These are phyloP conservation scores for Sugiyamaella xylanicola DNA, from an alignment of 1,139 yeast genomes.

Conservation along the genomic window DNA sequence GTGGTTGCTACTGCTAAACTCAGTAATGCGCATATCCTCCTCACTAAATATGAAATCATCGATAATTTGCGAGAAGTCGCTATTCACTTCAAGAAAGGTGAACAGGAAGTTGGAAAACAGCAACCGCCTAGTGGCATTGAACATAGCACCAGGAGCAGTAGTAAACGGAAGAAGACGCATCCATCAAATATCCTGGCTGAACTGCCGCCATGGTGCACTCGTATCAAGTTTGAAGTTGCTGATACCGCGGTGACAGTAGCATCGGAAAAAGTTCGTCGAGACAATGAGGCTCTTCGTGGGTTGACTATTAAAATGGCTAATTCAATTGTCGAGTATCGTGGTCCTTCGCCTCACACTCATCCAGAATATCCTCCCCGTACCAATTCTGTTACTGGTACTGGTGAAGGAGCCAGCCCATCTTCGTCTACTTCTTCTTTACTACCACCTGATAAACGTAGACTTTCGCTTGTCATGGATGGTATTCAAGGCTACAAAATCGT, in stretches of 20 bases:
- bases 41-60: conserved; percentile 37
- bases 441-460: conserved; percentile 24
- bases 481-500: conserved; percentile 36
- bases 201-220: conserved; percentile 41
- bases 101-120: background rate
- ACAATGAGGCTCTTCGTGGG: conserved; percentile 31
- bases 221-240: conserved; percentile 34
- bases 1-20: conserved; percentile 34
- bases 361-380: conserved; percentile 27
- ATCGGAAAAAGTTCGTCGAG: conserved; percentile 30
- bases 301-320: conserved; percentile 32
- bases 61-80: conserved; percentile 36
- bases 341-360: conserved; percentile 17
- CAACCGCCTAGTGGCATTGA: background rate
- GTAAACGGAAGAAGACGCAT: background rate
- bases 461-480: conserved; percentile 36
- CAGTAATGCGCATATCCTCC: conserved; percentile 34
- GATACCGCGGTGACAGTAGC: conserved; percentile 38
- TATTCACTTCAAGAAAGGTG: conserved; percentile 24
- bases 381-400: background rate
- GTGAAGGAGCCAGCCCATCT: conserved; percentile 3
- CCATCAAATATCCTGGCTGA: conserved; percentile 31
- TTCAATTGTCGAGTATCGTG: conserved; percentile 32
- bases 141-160: background rate
- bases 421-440: conserved; percentile 16